Conservation (phyloP, 441 rosid species). For the Adansonia madagascariensis region DNA sequence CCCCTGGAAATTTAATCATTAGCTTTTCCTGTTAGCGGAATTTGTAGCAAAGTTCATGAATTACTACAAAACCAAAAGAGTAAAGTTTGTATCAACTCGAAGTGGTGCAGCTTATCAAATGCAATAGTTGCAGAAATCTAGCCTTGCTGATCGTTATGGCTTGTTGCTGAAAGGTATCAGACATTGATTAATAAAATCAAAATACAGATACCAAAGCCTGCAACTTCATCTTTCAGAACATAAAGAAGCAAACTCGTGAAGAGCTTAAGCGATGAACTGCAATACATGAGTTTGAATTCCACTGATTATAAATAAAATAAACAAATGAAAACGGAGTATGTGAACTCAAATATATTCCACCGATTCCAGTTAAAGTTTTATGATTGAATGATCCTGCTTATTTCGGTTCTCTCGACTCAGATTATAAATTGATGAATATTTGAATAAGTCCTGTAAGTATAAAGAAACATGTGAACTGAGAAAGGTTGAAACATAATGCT, state of each 20-base stretch:
- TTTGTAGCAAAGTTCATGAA: slow-evolving; percentile 32
- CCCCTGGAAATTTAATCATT: not conserved
- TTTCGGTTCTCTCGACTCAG: not conserved
- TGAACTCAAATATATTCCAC: not conserved
- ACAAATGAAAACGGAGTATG: not conserved
- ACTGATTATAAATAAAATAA: not conserved
- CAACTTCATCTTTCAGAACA: not conserved
- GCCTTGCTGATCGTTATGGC: no score
- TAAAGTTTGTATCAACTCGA: not conserved
- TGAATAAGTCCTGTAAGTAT: not conserved
- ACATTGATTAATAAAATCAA: no score
- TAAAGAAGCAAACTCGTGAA: not conserved
- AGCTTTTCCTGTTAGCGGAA: slow-evolving; percentile 20
- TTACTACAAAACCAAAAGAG: slow-evolving; percentile 13
- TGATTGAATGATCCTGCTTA: not conserved
- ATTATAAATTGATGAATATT: not conserved
- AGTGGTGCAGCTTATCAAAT: no score
- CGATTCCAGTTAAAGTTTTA: not conserved
- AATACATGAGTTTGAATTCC: not conserved
- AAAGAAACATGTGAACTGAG: not conserved
- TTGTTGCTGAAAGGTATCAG: no score
- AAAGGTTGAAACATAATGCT: slow-evolving; percentile 5
- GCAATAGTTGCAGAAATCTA: no score
- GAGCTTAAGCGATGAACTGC: not conserved
- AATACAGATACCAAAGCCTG: not conserved